A percentile compares a stretch with the other conserved stretches of the same genome.
These are phyloP conservation scores for Ormosia emarginata DNA, from an alignment of 306 rosid genomes.

Conservation along the genomic window DNA sequence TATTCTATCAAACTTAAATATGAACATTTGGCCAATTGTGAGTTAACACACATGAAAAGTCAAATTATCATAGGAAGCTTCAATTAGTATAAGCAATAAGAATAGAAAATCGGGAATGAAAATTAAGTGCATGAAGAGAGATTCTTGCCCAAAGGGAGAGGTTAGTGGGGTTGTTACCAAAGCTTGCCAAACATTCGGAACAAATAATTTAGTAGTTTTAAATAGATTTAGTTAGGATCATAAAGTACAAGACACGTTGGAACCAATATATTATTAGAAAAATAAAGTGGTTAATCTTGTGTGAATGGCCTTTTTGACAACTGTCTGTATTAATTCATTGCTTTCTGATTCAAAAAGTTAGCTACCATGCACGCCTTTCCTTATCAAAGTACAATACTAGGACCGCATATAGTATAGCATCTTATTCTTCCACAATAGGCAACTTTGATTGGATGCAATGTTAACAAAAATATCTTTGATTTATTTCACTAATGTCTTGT, in stretches of 20 bases:
- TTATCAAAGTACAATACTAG: background rate
- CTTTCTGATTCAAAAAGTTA: slow-evolving; percentile 36
- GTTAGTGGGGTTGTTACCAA: slow-evolving; percentile 12
- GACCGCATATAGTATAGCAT: background rate
- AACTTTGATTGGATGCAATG: slow-evolving; percentile 12
- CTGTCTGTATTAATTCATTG: slow-evolving; percentile 30
- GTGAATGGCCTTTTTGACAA: slow-evolving; percentile 20
- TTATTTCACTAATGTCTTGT: background rate
- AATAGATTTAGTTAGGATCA: background rate
- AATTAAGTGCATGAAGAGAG: slow-evolving; percentile 15
- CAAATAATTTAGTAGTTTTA: background rate
- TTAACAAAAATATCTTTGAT: background rate
- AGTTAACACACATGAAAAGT: background rate
- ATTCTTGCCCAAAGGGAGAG: slow-evolving; percentile 20
- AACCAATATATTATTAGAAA: slow-evolving; percentile 8
- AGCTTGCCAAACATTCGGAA: slow-evolving; percentile 2
- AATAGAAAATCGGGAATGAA: background rate
- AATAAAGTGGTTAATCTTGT: slow-evolving; percentile 17
- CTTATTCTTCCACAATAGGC: background rate
- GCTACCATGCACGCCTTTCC: background rate
- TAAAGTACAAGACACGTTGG: slow-evolving; percentile 17
- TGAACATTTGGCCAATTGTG: background rate
- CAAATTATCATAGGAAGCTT: background rate
- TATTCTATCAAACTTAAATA: background rate
- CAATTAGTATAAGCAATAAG: background rate